Evolutionary conservation across 2,329 filamentous ascomycete species (phyloP).

Genomic region (Aspergillus japonicus): DNA sequence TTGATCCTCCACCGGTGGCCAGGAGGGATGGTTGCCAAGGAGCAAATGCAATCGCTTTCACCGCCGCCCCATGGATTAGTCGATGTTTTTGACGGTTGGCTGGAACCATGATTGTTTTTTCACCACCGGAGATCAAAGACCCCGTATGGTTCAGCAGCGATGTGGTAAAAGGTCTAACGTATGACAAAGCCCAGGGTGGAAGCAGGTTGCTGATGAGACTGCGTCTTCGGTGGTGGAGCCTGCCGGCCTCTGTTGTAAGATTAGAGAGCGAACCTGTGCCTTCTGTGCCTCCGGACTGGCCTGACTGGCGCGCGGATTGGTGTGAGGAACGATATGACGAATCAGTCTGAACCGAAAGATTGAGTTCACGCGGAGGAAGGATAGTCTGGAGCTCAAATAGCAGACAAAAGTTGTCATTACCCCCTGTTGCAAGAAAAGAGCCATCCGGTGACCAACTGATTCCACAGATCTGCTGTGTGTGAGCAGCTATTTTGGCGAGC

Average conservation of each 20-base stretch:
- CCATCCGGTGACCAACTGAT: slow-evolving; percentile 83
- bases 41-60: slow-evolving; percentile 96
- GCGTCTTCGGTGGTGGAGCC: slow-evolving; percentile 24
- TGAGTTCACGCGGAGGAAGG: slow-evolving; percentile 20
- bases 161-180: slow-evolving; percentile 16
- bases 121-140: slow-evolving; percentile 30
- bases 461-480: slow-evolving; percentile 88
- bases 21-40: slow-evolving; percentile 87
- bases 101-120: slow-evolving; percentile 50
- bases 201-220: slow-evolving; percentile 26
- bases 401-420: slow-evolving; percentile 87
- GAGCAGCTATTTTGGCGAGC: slow-evolving; percentile 72
- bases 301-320: not conserved
- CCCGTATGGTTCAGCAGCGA: slow-evolving; percentile 27
- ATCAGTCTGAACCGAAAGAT: slow-evolving; percentile 11
- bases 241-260: slow-evolving; percentile 18
- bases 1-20: slow-evolving; percentile 88
- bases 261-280: slow-evolving; percentile 24
- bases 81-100: slow-evolving; percentile 64
- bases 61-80: slow-evolving; percentile 79
- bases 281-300: slow-evolving; percentile 13
- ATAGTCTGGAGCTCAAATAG: slow-evolving; percentile 71
- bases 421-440: slow-evolving; percentile 76
- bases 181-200: slow-evolving; percentile 28
- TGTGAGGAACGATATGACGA: slow-evolving; percentile 9